These are phyloP conservation scores for Globisporangium apiculatum DNA, from an alignment of 352 stramenopile genomes.

Conservation along the genomic window DNA sequence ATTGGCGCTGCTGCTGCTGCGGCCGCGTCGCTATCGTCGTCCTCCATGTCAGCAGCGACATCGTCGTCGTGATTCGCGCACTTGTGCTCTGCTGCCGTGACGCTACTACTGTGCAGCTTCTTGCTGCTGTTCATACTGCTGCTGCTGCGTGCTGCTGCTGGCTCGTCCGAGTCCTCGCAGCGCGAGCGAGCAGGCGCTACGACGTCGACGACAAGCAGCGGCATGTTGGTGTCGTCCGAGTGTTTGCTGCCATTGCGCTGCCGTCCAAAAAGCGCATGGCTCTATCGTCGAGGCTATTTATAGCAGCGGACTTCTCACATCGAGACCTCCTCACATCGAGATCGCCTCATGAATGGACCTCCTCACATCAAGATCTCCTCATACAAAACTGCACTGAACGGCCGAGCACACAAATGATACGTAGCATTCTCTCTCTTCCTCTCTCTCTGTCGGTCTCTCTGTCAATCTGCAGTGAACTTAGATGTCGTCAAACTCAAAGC, in stretches of 20 bases:
- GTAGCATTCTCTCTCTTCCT: constrained; percentile 7
- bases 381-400: not conserved
- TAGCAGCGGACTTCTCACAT: not conserved
- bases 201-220: not conserved
- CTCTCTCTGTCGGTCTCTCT: not conserved
- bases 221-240: not conserved
- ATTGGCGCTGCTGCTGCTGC: constrained; percentile 8
- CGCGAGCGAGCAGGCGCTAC: not conserved
- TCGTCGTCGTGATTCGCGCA: not conserved
- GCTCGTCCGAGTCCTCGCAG: not conserved
- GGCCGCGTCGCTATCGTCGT: not conserved
- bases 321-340: not conserved
- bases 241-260: not conserved
- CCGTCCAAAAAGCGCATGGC: not conserved
- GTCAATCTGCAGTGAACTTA: constrained; percentile 25
- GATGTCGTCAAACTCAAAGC: constrained; percentile 89
- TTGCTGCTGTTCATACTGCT: not conserved
- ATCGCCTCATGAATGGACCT: no score
- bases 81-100: not conserved
- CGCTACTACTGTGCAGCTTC: not conserved
- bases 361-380: no score
- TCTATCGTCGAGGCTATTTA: not conserved
- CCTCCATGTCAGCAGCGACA: not conserved
- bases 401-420: constrained; percentile 7
- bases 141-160: not conserved